These are phyloP conservation scores for Geotrichum histeridarum DNA, from an alignment of 1,139 yeast species.

Conservation along the genomic window DNA sequence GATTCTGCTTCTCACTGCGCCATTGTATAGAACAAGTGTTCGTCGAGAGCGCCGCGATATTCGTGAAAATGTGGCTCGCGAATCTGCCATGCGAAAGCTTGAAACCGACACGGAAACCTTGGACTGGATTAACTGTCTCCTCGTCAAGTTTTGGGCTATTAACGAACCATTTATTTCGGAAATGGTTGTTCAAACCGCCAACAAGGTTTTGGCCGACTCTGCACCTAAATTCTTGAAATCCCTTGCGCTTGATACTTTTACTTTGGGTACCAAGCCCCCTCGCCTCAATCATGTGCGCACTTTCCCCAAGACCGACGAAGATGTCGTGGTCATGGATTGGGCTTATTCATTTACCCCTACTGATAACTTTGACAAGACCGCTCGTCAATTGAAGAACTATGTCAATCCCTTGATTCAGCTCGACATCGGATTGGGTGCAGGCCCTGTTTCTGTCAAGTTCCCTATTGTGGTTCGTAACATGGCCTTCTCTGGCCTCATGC, in stretches of 20 bases:
- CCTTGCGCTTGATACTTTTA: constrained; percentile 80
- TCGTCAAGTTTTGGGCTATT: constrained; percentile 86
- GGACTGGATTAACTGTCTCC: constrained; percentile 88
- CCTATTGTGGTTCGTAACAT: constrained; percentile 43
- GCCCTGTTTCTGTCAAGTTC: constrained; percentile 38
- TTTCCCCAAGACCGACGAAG: constrained; percentile 78
- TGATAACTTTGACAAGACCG: constrained; percentile 72
- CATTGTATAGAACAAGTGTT: constrained; percentile 77
- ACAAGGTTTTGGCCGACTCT: constrained; percentile 67
- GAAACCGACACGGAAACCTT: constrained; percentile 87
- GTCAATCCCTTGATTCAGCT: constrained; percentile 68
- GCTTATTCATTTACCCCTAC: constrained; percentile 86
- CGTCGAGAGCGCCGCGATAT: constrained; percentile 69
- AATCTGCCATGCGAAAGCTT: constrained; percentile 68
- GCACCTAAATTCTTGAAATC: constrained; percentile 79
- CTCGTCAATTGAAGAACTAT: constrained; percentile 73
- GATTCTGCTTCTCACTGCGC: constrained; percentile 53
- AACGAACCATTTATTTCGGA: constrained; percentile 88
- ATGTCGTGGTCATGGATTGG: constrained; percentile 95
- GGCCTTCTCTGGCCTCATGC: constrained; percentile 63
- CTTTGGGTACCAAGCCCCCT: constrained; percentile 93
- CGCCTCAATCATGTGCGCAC: constrained; percentile 86
- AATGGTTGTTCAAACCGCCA: constrained; percentile 77
- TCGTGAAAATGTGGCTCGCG: constrained; percentile 80
- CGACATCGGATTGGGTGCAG: constrained; percentile 41